A percentile compares a stretch with the other conserved stretches of the same genome.
Evolutionary conservation across 2,329 filamentous ascomycete genomes (phyloP).

Genomic region (Apiospora malaysiana): DNA sequence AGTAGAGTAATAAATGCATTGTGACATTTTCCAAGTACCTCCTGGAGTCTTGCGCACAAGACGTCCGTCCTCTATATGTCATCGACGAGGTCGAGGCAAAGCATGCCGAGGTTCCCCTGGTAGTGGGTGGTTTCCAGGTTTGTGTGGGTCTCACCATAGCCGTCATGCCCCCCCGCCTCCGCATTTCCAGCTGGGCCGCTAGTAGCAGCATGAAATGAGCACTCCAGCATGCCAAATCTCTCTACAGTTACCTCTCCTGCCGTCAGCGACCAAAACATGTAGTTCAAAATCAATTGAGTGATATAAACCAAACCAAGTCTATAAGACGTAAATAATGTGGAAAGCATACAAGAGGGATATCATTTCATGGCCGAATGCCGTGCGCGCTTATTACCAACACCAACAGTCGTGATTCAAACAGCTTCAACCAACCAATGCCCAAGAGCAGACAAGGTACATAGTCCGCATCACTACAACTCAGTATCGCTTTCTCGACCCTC

Average conservation of each 20-base stretch:
- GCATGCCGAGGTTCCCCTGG: slow-evolving; percentile 11
- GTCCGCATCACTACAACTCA: slow-evolving; percentile 29
- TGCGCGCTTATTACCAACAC: slow-evolving; percentile 4
- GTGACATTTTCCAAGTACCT: neutral
- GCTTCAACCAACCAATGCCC: neutral
- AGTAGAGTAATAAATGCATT: neutral
- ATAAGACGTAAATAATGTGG: neutral
- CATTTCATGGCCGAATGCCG: neutral
- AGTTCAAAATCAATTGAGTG: neutral
- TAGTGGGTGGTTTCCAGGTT: too few species aligned
- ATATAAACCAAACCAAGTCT: neutral
- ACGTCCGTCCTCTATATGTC: too few species aligned
- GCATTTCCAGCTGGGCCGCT: neutral
- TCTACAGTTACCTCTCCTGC: too few species aligned
- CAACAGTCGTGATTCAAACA: neutral
- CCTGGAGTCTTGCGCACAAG: neutral
- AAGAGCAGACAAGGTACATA: neutral
- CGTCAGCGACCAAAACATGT: neutral
- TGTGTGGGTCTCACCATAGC: neutral
- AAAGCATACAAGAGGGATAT: slow-evolving; percentile 4
- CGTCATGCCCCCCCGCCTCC: slow-evolving; percentile 10
- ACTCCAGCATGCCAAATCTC: neutral
- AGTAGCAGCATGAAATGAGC: neutral
- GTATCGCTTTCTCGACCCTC: slow-evolving; percentile 59
- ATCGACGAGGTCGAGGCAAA: neutral